A percentile compares a stretch with the other conserved stretches of the same genome.
Conservation (phyloP, 345 rosid genomes). For the Alliaria petiolata region DNA sequence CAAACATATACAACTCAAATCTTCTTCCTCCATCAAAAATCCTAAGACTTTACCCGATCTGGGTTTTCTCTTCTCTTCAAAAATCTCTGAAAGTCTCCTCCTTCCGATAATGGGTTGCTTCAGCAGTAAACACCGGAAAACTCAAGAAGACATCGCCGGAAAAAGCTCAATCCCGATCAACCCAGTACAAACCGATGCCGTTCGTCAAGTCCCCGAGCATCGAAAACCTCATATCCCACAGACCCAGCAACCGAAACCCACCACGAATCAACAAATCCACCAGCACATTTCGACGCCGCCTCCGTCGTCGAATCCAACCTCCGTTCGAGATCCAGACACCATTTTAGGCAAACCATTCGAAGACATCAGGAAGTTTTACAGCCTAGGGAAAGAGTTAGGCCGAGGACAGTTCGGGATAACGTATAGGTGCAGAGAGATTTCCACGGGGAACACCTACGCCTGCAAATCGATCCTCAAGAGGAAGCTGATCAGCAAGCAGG, state of each 20-base stretch:
- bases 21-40: neutral
- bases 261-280: slow-evolving; percentile 9
- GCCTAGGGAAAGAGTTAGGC: slow-evolving; percentile 72
- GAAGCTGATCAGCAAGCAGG: slow-evolving; percentile 56
- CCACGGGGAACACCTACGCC: slow-evolving; percentile 58
- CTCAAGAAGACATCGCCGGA: slow-evolving; percentile 30
- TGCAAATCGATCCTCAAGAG: slow-evolving; percentile 81
- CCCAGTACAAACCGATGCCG: slow-evolving; percentile 27
- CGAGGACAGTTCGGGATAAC: slow-evolving; percentile 89
- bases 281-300: slow-evolving; percentile 15
- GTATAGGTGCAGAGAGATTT: slow-evolving; percentile 63
- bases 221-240: slow-evolving; percentile 24
- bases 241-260: slow-evolving; percentile 14
- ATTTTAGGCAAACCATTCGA: slow-evolving; percentile 69
- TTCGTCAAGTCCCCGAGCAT: slow-evolving; percentile 21
- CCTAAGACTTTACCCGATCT: neutral
- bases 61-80: neutral
- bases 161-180: slow-evolving; percentile 18
- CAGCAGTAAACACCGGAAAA: slow-evolving; percentile 40
- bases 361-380: slow-evolving; percentile 52
- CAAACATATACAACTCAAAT: slow-evolving; percentile 17
- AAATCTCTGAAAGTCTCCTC: neutral
- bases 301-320: neutral
- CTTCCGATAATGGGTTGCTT: slow-evolving; percentile 53
- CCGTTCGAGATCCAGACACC: slow-evolving; percentile 34